Evolutionary conservation across 2,329 filamentous ascomycete species (phyloP).

Genomic region (Xylariomycetidae sp.): DNA sequence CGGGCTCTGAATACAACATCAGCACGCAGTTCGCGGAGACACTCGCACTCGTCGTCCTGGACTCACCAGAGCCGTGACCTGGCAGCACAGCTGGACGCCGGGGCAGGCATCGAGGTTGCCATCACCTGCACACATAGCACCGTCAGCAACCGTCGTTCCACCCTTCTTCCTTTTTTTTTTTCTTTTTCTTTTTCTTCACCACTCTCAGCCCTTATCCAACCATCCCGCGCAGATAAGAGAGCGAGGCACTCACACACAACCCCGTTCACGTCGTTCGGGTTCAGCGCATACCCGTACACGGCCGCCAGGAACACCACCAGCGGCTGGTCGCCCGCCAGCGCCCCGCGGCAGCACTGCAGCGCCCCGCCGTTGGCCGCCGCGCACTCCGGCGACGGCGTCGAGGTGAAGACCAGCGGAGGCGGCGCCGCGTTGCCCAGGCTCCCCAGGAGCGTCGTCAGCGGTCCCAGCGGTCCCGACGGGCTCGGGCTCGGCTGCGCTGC

Average conservation of each 20-base stretch:
- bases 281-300: constrained; percentile 23
- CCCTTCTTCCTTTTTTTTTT: no score
- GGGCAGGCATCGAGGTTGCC: constrained; percentile 17
- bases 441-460: constrained; percentile 15
- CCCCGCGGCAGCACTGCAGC: constrained; percentile 24
- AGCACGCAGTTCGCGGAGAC: constrained; percentile 1
- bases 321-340: constrained; percentile 22
- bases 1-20: constrained; percentile 18
- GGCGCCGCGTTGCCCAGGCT: constrained; percentile 19
- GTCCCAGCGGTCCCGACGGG: constrained; percentile 5
- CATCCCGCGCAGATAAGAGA: not conserved
- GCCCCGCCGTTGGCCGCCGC: constrained; percentile 20
- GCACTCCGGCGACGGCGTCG: constrained; percentile 22
- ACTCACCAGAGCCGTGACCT: constrained; percentile 26
- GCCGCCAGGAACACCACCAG: constrained; percentile 23
- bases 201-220: no score
- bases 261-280: constrained; percentile 26
- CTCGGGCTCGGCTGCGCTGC: not conserved
- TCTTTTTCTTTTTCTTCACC: no score
- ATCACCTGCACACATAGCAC: constrained; percentile 15
- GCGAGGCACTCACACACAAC: constrained; percentile 20
- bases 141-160: not conserved
- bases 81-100: constrained; percentile 26
- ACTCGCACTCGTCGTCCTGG: no score
- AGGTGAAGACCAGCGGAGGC: constrained; percentile 18